phyloP scores from a whole-genome alignment of 305 asterid genomes.

The Andrographis paniculata region DNA sequence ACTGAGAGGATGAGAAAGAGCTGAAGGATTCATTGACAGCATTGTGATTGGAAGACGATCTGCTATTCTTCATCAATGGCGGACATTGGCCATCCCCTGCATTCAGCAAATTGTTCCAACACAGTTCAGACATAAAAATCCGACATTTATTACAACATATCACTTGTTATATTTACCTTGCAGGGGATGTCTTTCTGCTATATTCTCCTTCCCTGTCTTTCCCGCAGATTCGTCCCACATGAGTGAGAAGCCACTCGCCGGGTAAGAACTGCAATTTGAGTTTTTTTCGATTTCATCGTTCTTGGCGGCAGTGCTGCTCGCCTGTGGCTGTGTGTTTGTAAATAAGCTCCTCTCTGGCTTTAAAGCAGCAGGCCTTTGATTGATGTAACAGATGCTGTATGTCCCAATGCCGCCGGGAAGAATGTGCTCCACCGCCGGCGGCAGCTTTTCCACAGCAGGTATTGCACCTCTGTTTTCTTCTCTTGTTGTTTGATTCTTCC shows the following conservation, averaged over 20 bases:
- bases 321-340: slow-evolving; percentile 34
- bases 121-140: slow-evolving; percentile 39
- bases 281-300: slow-evolving; percentile 62
- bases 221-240: slow-evolving; percentile 99
- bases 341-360: slow-evolving; percentile 52
- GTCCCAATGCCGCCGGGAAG: slow-evolving; percentile 89
- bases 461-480: slow-evolving; percentile 44
- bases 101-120: too few species aligned
- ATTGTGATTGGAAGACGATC: slow-evolving; percentile 11
- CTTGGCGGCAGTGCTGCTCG: slow-evolving; percentile 41
- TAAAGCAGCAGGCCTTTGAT: slow-evolving; percentile 47
- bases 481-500: slow-evolving; percentile 26
- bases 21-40: background rate
- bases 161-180: slow-evolving; percentile 40
- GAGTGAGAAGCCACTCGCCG: slow-evolving; percentile 76
- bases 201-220: slow-evolving; percentile 99
- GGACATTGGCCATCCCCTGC: slow-evolving; percentile 61
- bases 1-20: slow-evolving; percentile 2
- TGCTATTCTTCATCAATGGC: slow-evolving; percentile 48
- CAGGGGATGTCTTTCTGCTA: slow-evolving; percentile 39
- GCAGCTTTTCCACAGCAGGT: slow-evolving; percentile 39
- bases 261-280: slow-evolving; percentile 66
- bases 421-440: slow-evolving; percentile 45
- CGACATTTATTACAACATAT: too few species aligned
- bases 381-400: slow-evolving; percentile 68